Conservation (phyloP, 768 basidiomycete species). For the Macrolepiota fuliginosa region DNA sequence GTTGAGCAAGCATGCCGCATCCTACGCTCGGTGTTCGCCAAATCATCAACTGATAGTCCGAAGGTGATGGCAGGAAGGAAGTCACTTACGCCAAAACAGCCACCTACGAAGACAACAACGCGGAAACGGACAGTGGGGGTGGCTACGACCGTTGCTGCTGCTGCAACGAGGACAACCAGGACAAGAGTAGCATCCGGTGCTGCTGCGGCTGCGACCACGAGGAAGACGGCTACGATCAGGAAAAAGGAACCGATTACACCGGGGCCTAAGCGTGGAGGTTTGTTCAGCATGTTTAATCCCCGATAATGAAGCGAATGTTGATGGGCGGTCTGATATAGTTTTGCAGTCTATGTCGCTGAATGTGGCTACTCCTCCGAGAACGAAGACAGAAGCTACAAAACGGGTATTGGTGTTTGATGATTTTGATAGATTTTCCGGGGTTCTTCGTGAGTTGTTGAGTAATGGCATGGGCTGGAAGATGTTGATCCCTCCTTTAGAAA, state of each 20-base stretch:
- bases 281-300: not conserved
- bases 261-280: slow-evolving; percentile 40
- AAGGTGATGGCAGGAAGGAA: slow-evolving; percentile 20
- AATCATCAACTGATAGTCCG: slow-evolving; percentile 16
- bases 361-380: slow-evolving; percentile 24
- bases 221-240: slow-evolving; percentile 16
- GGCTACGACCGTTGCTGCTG: slow-evolving; percentile 17
- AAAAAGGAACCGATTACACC: slow-evolving; percentile 39
- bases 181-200: slow-evolving; percentile 14
- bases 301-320: not conserved
- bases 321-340: slow-evolving; percentile 15
- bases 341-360: slow-evolving; percentile 29
- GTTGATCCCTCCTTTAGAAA: not conserved
- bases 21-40: slow-evolving; percentile 24
- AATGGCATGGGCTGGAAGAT: not conserved
- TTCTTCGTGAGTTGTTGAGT: slow-evolving; percentile 51
- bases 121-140: slow-evolving; percentile 2
- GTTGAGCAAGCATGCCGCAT: slow-evolving; percentile 51
- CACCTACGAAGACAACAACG: not conserved
- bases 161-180: slow-evolving; percentile 17
- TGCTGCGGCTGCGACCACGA: slow-evolving; percentile 26
- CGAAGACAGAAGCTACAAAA: slow-evolving; percentile 17
- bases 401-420: slow-evolving; percentile 32
- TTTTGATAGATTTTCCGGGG: slow-evolving; percentile 38
- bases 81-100: not conserved